Evolutionary conservation across 306 rosid genomes (phyloP).

Genomic region (Pyrus bretschneideri): DNA sequence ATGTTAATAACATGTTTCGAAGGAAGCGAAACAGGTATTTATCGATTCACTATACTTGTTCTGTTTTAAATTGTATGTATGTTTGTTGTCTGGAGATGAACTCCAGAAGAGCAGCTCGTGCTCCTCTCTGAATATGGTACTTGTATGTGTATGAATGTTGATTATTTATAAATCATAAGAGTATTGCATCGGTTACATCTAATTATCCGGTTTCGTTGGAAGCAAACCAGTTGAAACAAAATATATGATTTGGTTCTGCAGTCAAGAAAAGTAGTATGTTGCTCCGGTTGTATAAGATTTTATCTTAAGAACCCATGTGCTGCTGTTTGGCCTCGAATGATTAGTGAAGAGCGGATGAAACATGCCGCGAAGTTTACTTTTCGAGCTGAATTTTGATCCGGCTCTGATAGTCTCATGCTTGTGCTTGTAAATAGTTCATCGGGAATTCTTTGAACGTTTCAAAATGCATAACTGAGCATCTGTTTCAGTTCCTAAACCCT

Average conservation of each 20-base stretch:
- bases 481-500: not conserved
- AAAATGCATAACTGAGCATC: not conserved
- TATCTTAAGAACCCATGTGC: not conserved
- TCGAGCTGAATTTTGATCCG: not conserved
- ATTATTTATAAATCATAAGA: not conserved
- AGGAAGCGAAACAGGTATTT: conserved; percentile 24
- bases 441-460: not conserved
- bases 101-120: not conserved
- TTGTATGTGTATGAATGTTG: not conserved
- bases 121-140: conserved; percentile 1
- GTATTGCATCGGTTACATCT: not conserved
- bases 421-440: not conserved
- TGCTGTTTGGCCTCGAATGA: not conserved
- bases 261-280: not conserved
- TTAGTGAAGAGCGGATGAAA: not conserved
- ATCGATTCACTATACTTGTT: not conserved
- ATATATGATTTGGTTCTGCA: not conserved
- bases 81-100: conserved; percentile 13
- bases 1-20: conserved; percentile 12
- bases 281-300: not conserved
- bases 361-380: not conserved
- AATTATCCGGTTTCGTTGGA: not conserved
- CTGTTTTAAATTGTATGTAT: conserved; percentile 3
- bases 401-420: not conserved
- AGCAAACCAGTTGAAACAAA: not conserved